Percentiles rank a stretch among this genome's conserved stretches.
phyloP scores from a whole-genome alignment of 2,329 filamentous ascomycete species.

The Mollisia scopiformis region DNA sequence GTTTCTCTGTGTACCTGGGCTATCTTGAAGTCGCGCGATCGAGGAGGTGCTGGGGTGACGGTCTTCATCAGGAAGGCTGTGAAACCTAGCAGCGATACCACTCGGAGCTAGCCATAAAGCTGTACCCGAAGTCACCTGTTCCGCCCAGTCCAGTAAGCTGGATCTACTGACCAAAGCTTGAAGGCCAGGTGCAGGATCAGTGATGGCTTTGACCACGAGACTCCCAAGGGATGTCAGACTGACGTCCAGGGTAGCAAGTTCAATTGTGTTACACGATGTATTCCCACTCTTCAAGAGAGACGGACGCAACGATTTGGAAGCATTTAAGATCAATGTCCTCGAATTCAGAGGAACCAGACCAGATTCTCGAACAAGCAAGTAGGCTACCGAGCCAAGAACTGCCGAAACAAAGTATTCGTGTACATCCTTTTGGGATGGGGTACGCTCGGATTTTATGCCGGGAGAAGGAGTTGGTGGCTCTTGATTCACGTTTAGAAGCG shows the following conservation, averaged over 20 bases:
- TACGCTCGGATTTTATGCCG: constrained; percentile 24
- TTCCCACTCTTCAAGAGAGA: background rate
- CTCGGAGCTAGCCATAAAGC: constrained; percentile 37
- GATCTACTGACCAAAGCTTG: constrained; percentile 22
- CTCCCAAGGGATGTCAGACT: constrained; percentile 36
- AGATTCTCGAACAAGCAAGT: constrained; percentile 36
- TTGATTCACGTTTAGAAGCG: constrained; percentile 17
- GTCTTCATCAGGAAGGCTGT: constrained; percentile 25
- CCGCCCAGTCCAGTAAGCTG: constrained; percentile 4
- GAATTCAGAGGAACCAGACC: constrained; percentile 38
- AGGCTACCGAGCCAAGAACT: constrained; percentile 35
- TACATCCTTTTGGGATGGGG: constrained; percentile 30
- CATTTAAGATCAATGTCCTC: constrained; percentile 34
- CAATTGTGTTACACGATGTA: constrained; percentile 20
- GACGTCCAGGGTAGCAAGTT: constrained; percentile 36
- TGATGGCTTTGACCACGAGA: constrained; percentile 36
- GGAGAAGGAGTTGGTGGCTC: constrained; percentile 30
- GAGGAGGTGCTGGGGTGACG: constrained; percentile 21
- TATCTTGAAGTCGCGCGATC: constrained; percentile 24
- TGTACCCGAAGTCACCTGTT: constrained; percentile 23
- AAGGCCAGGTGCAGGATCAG: constrained; percentile 30
- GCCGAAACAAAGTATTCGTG: constrained; percentile 39
- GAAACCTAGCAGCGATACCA: constrained; percentile 36
- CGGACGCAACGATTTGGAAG: constrained; percentile 10
- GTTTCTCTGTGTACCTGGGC: constrained; percentile 17